Evolutionary conservation across 164 flowering plant species (phyloP), one percentile per base, ranked within the genome.

Genomic region (Akebia trifoliata): DNA sequence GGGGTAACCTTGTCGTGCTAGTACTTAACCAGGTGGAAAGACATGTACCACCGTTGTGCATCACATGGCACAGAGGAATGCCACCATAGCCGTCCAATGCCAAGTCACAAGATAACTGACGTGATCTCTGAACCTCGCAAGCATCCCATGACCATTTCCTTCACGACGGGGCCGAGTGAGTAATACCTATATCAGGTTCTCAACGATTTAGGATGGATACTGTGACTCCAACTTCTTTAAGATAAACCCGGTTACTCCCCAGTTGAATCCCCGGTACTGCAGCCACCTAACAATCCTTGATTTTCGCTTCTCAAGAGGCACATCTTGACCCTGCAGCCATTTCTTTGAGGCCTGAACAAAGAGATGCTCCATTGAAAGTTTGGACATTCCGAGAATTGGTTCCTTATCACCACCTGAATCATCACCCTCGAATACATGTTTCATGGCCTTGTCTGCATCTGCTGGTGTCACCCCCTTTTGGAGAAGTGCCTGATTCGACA

Each of bases 211-310:
- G 30, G 69, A 52, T 56, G 81, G 69, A 61, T 62, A 22, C 28
- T 72, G 68, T 18, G 81, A 63, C 71, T 85, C 83, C 65, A 90
- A 61, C 73, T 77, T 84, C 70, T 83, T 85, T 34, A 90, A 22
- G 22, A 90, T 68, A 65, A 55, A 42, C 57, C 50, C 65, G 43
- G 72, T 71, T 20, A 90, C 84, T 29, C 68, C 75, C 94, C 94
- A 90, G 65, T 72, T 68, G 65, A 84, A 87, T 20, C 94, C 92
- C 30, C 92, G 96, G 57, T 90, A 87, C 66, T 86, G 94, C 69
- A 90, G 90, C 99, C 99, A 90, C 51, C 87, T 69, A 49, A 83
- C 51, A 11, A 87, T 74, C 68, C 90, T 81, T 40, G 81, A 52
- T 61, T 86, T 93, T 15, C 84, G 82, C 42, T 64, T 87, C 47